These are phyloP conservation scores for Calocybe cyanea DNA, from an alignment of 768 basidiomycete genomes.

Conservation along the genomic window DNA sequence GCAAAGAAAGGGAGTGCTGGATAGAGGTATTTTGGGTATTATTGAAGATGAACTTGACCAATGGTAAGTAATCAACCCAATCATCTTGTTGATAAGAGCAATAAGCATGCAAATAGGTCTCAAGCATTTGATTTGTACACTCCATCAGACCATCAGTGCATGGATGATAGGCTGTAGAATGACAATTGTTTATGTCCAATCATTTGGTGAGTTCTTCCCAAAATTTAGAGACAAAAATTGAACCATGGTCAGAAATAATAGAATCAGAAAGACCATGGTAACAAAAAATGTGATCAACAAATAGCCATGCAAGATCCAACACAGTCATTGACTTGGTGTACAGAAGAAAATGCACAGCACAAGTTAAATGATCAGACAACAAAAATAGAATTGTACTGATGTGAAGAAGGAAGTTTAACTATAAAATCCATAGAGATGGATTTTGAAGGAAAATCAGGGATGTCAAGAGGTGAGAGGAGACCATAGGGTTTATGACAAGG, in stretches of 20 bases:
- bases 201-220: slow-evolving; percentile 16
- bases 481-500: slow-evolving; percentile 33
- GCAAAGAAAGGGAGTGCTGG: slow-evolving; percentile 33
- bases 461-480: slow-evolving; percentile 29
- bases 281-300: slow-evolving; percentile 30
- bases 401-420: slow-evolving; percentile 30
- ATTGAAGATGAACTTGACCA: slow-evolving; percentile 41
- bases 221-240: slow-evolving; percentile 30
- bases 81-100: slow-evolving; percentile 35
- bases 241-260: slow-evolving; percentile 28
- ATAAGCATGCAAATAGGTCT: slow-evolving; percentile 35
- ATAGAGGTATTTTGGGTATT: slow-evolving; percentile 30
- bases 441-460: slow-evolving; percentile 30
- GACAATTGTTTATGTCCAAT: slow-evolving; percentile 9
- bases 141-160: slow-evolving; percentile 11
- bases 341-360: slow-evolving; percentile 40
- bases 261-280: slow-evolving; percentile 35
- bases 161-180: slow-evolving; percentile 42
- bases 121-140: slow-evolving; percentile 9
- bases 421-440: slow-evolving; percentile 38
- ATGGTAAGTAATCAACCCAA: slow-evolving; percentile 20
- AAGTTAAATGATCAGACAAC: slow-evolving; percentile 38
- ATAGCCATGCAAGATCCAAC: slow-evolving; percentile 28
- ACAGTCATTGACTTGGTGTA: slow-evolving; percentile 24
- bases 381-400: slow-evolving; percentile 31